A percentile compares a stretch with the other conserved stretches of the same genome.
Conservation (phyloP, 1,284 basidiomycete genomes). For the Microstroma glucosiphilum region DNA sequence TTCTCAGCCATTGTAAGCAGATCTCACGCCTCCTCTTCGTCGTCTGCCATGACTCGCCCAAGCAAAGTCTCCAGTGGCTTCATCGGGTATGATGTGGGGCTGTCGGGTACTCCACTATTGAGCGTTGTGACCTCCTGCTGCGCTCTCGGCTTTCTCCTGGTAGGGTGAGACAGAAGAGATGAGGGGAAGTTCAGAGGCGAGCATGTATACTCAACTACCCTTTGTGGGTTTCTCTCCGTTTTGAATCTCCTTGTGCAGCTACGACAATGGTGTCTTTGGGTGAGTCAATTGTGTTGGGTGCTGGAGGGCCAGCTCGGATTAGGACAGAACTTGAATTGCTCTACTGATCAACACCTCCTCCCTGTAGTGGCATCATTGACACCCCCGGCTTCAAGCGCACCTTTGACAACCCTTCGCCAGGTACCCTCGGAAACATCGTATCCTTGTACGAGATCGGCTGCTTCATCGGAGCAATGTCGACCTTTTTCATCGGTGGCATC, state of each 20-base stretch:
- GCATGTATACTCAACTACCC: too few species aligned
- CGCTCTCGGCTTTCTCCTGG: conserved; percentile 6
- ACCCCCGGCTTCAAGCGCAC: conserved; percentile 20
- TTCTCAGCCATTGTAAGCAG: too few species aligned
- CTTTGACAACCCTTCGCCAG: conserved; percentile 26
- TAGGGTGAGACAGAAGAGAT: background rate
- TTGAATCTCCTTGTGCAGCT: background rate
- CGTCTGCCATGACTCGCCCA: too few species aligned
- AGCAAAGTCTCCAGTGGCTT: too few species aligned
- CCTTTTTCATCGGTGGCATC: conserved; percentile 4
- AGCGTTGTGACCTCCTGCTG: background rate
- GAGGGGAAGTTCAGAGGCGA: too few species aligned
- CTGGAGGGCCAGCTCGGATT: too few species aligned
- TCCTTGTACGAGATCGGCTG: conserved; percentile 10
- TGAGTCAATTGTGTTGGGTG: too few species aligned
- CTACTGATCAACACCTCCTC: too few species aligned
- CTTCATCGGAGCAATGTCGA: conserved; percentile 12
- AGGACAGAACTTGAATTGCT: too few species aligned
- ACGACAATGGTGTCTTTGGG: conserved; percentile 6
- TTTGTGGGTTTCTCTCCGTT: too few species aligned
- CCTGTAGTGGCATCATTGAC: conserved; percentile 12
- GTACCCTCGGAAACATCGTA: conserved; percentile 30
- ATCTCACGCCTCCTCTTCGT: too few species aligned
- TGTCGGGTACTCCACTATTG: background rate
- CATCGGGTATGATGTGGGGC: background rate